phyloP scores from a whole-genome alignment of 2,329 filamentous ascomycete genomes.

The Teratosphaeria epicoccoides region DNA sequence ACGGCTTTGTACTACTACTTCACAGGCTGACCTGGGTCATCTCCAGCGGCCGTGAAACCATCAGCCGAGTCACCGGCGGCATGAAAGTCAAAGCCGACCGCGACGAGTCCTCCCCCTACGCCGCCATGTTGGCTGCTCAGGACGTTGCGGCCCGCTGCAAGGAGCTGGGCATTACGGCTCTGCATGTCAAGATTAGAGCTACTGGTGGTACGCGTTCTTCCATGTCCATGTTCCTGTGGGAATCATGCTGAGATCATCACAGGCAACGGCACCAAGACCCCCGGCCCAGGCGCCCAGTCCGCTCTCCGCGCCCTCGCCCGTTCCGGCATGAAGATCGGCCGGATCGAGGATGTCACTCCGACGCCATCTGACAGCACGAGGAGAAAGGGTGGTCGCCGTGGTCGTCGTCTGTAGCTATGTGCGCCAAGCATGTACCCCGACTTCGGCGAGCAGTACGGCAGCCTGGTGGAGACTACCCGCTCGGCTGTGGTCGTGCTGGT shows the following conservation, averaged over 20 bases:
- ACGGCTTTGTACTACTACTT: no score
- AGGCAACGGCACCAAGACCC: conserved; percentile 99
- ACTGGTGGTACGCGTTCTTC: conserved; percentile 66
- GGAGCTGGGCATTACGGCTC: conserved; percentile 79
- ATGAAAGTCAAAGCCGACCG: conserved; percentile 99
- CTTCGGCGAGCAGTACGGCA: not conserved
- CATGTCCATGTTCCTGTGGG: not conserved
- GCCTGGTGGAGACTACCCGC: not conserved
- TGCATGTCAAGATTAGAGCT: conserved; percentile 99
- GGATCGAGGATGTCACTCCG: conserved; percentile 98
- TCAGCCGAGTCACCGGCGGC: conserved; percentile 98
- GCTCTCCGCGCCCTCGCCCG: conserved; percentile 97
- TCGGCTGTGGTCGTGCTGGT: conserved; percentile 1
- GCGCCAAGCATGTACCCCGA: not conserved
- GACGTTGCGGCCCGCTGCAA: conserved; percentile 78
- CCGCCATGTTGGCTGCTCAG: conserved; percentile 99
- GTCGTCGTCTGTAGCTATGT: conserved; percentile 80
- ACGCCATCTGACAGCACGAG: conserved; percentile 98
- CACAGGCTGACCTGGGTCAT: conserved; percentile 58
- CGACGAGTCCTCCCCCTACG: conserved; percentile 99
- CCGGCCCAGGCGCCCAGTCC: conserved; percentile 96
- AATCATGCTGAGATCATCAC: not conserved
- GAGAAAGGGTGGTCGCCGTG: conserved; percentile 99
- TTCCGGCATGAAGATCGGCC: conserved; percentile 99
- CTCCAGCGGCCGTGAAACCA: conserved; percentile 95